Conservation (phyloP, 148 eudicot genomes). For the Chenopodium formosanum region DNA sequence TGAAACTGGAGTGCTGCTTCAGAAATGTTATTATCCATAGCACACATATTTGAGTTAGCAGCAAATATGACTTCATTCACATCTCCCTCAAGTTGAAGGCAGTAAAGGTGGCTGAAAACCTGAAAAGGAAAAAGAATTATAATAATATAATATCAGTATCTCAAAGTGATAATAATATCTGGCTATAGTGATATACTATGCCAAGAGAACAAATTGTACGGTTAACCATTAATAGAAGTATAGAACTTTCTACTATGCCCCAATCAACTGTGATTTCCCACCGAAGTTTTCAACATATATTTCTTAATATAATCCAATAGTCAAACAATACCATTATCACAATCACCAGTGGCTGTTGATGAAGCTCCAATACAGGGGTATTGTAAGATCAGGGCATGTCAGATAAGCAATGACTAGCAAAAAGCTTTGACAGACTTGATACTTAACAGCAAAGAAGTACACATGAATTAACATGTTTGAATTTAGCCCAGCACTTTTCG, state of each 20-base stretch:
- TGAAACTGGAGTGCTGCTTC: constrained; percentile 51
- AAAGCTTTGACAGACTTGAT: neutral
- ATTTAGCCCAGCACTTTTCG: neutral
- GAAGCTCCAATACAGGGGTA: neutral
- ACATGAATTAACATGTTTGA: neutral
- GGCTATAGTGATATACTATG: neutral
- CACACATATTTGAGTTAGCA: constrained; percentile 38
- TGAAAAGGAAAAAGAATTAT: constrained; percentile 25
- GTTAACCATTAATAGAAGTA: neutral
- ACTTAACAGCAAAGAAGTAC: neutral
- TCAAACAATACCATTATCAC: neutral
- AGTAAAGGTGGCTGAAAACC: constrained; percentile 72
- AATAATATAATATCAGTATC: neutral
- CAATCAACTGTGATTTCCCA: neutral
- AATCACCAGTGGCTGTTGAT: neutral
- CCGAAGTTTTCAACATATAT: neutral
- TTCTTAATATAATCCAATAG: neutral
- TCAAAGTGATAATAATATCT: neutral
- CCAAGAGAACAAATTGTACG: neutral
- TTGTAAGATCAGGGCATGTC: neutral
- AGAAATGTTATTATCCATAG: constrained; percentile 41
- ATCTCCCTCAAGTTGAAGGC: constrained; percentile 86
- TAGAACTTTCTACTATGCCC: neutral
- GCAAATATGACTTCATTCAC: constrained; percentile 91
- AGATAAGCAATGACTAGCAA: neutral